Evolutionary conservation across 352 stramenopile species (phyloP).

Genomic region (Stephanocyclus meneghinianus): DNA sequence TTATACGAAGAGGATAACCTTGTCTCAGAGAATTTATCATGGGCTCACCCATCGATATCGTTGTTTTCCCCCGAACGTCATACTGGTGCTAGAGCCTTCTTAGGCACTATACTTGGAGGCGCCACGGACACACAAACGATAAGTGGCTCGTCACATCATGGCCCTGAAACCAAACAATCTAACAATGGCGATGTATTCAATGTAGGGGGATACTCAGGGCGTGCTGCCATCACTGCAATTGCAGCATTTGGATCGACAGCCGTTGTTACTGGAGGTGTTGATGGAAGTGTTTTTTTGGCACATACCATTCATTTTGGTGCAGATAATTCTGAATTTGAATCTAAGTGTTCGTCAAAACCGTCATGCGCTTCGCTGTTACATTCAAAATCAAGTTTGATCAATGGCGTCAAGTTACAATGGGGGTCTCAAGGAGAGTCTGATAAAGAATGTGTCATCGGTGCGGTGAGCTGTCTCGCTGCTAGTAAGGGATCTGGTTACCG

Average conservation of each 20-base stretch:
- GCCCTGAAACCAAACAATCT: conserved; percentile 21
- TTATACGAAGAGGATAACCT: conserved; percentile 25
- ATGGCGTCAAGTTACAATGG: conserved; percentile 79
- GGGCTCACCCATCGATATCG: conserved; percentile 66
- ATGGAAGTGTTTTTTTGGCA: conserved; percentile 81
- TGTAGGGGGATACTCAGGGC: conserved; percentile 42
- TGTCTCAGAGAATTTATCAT: conserved; percentile 70
- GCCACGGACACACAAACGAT: conserved; percentile 14
- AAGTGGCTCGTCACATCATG: conserved; percentile 9
- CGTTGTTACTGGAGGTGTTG: conserved; percentile 75
- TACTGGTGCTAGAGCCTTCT: conserved; percentile 25
- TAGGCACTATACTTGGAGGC: conserved; percentile 44
- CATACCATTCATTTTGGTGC: conserved; percentile 63
- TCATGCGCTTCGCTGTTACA: conserved; percentile 32
- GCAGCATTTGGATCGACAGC: conserved; percentile 69
- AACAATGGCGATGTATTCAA: conserved; percentile 29
- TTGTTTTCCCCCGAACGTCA: conserved; percentile 28
- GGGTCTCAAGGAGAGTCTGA: conserved; percentile 61
- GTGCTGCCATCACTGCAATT: conserved; percentile 74
- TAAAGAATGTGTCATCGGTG: conserved; percentile 64
- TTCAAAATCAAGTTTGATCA: conserved; percentile 39
- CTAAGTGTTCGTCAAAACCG: conserved; percentile 19
- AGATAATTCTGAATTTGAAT: conserved; percentile 32
- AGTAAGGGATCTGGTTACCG: conserved; percentile 54
- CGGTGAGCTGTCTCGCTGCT: conserved; percentile 67